phyloP scores from a whole-genome alignment of 2,329 filamentous ascomycete species.

The Fusarium proliferatum region DNA sequence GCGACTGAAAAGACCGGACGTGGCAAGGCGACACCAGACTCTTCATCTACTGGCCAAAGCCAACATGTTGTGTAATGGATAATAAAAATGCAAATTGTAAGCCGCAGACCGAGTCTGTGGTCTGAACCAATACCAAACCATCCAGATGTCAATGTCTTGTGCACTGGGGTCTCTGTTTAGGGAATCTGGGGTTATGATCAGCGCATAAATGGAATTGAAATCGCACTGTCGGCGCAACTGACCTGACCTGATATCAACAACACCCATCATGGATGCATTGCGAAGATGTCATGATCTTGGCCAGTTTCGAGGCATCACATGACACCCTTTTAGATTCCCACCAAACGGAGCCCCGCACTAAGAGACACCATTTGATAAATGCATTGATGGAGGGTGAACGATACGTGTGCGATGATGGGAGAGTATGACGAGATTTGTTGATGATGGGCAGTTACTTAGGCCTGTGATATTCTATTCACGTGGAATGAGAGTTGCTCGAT shows the following conservation, averaged over 20 bases:
- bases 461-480: conserved; percentile 14
- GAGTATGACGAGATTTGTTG: conserved; percentile 14
- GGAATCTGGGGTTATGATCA: conserved; percentile 3
- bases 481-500: conserved; percentile 6
- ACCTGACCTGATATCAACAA: conserved; percentile 17
- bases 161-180: not conserved
- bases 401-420: conserved; percentile 27
- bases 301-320: conserved; percentile 26
- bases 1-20: conserved; percentile 32
- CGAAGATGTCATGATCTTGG: conserved; percentile 40
- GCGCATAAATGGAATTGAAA: not conserved
- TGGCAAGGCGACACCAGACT: conserved; percentile 26
- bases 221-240: conserved; percentile 31
- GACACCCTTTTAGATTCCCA: conserved; percentile 12
- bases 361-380: conserved; percentile 25
- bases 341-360: conserved; percentile 27
- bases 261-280: conserved; percentile 22
- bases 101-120: conserved; percentile 13
- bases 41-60: conserved; percentile 28
- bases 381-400: conserved; percentile 8
- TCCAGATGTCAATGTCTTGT: conserved; percentile 9
- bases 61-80: conserved; percentile 24
- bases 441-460: conserved; percentile 15
- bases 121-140: conserved; percentile 31
- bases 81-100: conserved; percentile 9